Evolutionary conservation across 495 filamentous ascomycete genomes (phyloP), one percentile per base, ranked within the genome.

Genomic region (Chaetomium tenue): DNA sequence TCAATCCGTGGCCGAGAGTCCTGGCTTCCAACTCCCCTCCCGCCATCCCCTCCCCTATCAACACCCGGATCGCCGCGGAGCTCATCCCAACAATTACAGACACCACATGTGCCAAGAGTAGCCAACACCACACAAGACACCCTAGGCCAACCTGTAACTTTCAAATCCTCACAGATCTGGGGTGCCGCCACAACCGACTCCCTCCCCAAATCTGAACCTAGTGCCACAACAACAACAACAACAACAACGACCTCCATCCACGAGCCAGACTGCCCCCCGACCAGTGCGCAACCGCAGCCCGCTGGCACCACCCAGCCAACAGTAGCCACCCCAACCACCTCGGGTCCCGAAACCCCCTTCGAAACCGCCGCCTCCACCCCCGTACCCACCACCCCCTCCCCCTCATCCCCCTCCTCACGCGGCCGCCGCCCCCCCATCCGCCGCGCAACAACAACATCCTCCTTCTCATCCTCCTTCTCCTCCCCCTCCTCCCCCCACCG

Each of bases 1-100:
- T 75, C 77, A 12, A 77, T 87, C 50, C 87, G 86, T 53, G 88
- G 83, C 63, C 77, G 80, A 13, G 75, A 78, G 30, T 90, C 89
- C 4, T 83, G 85, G 68, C 80, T 81, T 53, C 80, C 81, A n/a
- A 76, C 78, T 16, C 76, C 82, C 28, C 70, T 81, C 22, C 73
- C 80, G 58, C 77, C 81, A 18, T 84, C 85, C 22, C 79, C 82
- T 44, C 74, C 82, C 15, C 71, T 76, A 44, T 77, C 79, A 6
- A 71, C 72, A 8, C 75, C 76, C 3, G 70, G 72, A 13, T 81
- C 80, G 26, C 78, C 79, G 28, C 63, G 70, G n/a, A 71, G 70
- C 25, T 76, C 71, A 50, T 70, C 75, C 42, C 75, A 70, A 48
- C 72, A 67, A 0, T 72, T 73, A 42, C 72, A 75, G n/a, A 72